A percentile compares a stretch with the other conserved stretches of the same genome.
Evolutionary conservation across 352 stramenopile species (phyloP).

Genomic region (Phytopythium montanum): DNA sequence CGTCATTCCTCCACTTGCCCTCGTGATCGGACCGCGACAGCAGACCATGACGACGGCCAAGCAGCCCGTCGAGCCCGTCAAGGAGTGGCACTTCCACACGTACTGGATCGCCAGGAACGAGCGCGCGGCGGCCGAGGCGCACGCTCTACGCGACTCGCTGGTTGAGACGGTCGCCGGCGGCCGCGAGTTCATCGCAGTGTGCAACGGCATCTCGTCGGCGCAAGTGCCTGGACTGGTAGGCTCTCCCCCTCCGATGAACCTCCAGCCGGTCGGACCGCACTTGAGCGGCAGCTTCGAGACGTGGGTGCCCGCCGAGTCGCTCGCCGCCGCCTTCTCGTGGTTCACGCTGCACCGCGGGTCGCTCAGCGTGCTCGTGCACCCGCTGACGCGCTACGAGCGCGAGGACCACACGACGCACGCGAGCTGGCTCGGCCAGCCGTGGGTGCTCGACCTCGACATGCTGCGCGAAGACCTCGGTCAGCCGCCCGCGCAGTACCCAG

Average conservation of each 20-base stretch:
- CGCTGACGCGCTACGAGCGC: conserved; percentile 53
- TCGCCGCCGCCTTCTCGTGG: conserved; percentile 52
- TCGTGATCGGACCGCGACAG: neutral
- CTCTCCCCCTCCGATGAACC: conserved; percentile 46
- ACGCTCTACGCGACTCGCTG: conserved; percentile 38
- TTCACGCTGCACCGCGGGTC: conserved; percentile 61
- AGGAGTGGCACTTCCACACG: conserved; percentile 78
- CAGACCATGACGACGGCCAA: neutral
- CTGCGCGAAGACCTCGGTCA: conserved; percentile 31
- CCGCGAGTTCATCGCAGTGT: conserved; percentile 60
- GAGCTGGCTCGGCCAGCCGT: conserved; percentile 47
- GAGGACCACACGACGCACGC: conserved; percentile 52
- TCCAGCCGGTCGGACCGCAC: conserved; percentile 51
- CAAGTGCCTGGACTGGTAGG: conserved; percentile 28
- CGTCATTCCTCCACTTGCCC: neutral
- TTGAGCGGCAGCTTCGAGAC: conserved; percentile 65
- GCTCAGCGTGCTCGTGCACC: conserved; percentile 61
- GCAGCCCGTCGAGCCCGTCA: conserved; percentile 15
- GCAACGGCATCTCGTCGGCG: conserved; percentile 32
- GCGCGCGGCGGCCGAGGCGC: conserved; percentile 31
- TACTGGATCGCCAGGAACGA: conserved; percentile 59
- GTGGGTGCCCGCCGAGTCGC: conserved; percentile 61
- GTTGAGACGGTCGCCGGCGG: conserved; percentile 37
- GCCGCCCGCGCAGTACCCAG: conserved; percentile 43
- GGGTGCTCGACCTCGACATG: conserved; percentile 32